Base-by-base conservation (phyloP, 495 filamentous ascomycete genomes). In the Chaetomidium leptoderma region DNA sequence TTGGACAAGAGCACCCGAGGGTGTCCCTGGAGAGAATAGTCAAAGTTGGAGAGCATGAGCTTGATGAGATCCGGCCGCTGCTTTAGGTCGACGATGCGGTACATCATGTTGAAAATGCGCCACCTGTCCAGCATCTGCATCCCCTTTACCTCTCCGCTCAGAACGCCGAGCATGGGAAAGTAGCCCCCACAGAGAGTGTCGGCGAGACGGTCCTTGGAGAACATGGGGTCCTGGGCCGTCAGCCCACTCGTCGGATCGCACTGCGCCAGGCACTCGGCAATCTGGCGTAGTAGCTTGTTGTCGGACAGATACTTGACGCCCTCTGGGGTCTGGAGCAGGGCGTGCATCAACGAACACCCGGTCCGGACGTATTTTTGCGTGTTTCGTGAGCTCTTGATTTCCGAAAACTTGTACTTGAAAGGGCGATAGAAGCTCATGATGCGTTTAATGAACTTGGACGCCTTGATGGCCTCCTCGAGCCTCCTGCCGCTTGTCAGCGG, bases 101-200 rank as follows among this genome's bases (percentile, higher is more conserved):
- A 98, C 76, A 96, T 92, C 90, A 97, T 97, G 70, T 97, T 97
- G 68, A 96, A 86, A 79, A 97, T 92, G 59, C 89, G 89, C 91
- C 92, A 97, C 60, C 90, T 79, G 66, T 96, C 92, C 70, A 98
- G 85, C 82, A 97, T 96, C 61, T 84, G 81, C 27, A 97, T 78
- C 1, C 93, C 93, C 57, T 84, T 88, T 0, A 78, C 71, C 68
- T 96, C 90, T 42, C 84, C 85, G 66, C 87, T 96, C 57, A 98
- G 69, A 14, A 86, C 84, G 13, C 93, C 93, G 8, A 98, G 75
- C 75, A 98, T 88, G 17, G 90, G 83, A 73, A 98, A 97, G 65
- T 98, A 98, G 6, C 95, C 93, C 33, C 88, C 85, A 53, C 87
- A 90, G 24, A 97, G 75, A 0, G 90, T 96, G 62, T 90, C 90